These are phyloP conservation scores for Linaria vulgaris DNA, from an alignment of 257 asterid genomes.

Conservation along the genomic window DNA sequence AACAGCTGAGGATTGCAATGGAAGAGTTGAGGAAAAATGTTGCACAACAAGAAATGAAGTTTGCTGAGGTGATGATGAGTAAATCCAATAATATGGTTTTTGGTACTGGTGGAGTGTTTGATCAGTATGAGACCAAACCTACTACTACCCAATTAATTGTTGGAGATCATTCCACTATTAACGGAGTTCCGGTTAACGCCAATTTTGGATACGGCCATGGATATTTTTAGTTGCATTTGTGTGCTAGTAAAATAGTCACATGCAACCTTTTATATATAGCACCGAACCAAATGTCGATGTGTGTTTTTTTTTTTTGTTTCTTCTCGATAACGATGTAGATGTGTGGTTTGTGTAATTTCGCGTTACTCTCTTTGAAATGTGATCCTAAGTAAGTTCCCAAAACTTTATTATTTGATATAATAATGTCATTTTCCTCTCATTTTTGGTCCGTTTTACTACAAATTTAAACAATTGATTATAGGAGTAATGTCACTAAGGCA, in stretches of 20 bases:
- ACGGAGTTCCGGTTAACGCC: background rate
- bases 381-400: too few relatives aligned
- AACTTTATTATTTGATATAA: too few relatives aligned
- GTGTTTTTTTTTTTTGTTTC: too few relatives aligned
- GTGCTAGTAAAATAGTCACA: background rate
- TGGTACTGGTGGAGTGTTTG: slow-evolving; percentile 27
- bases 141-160: background rate
- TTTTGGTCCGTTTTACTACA: too few relatives aligned
- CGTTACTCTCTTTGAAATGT: too few relatives aligned
- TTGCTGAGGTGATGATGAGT: slow-evolving; percentile 29
- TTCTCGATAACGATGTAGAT: too few relatives aligned
- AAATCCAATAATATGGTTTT: slow-evolving; percentile 30
- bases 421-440: too few relatives aligned
- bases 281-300: too few relatives aligned
- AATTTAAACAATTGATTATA: too few relatives aligned
- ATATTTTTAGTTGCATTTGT: background rate
- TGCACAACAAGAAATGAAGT: slow-evolving; percentile 31
- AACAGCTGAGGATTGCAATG: slow-evolving; percentile 56
- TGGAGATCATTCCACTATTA: background rate
- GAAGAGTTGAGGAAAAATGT: slow-evolving; percentile 55
- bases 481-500: too few relatives aligned
- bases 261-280: too few relatives aligned
- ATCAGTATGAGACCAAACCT: slow-evolving; percentile 55
- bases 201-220: slow-evolving; percentile 4
- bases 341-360: too few relatives aligned